Evolutionary conservation across 257 asterid genomes (phyloP).

Genomic region (Salvia splendens): DNA sequence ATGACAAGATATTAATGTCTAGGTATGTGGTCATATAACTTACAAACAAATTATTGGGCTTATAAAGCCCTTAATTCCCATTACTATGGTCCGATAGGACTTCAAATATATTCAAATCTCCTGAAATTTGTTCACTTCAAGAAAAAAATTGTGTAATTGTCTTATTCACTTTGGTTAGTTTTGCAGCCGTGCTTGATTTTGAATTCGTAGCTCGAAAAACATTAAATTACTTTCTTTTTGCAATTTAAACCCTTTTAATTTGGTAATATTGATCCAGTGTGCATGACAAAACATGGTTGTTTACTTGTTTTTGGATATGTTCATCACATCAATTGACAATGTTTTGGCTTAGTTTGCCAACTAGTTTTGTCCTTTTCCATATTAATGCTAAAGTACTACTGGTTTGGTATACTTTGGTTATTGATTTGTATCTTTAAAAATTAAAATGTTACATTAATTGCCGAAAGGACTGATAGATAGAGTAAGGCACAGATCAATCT

Average conservation of each 20-base stretch:
- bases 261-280: background rate
- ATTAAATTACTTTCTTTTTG: background rate
- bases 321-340: background rate
- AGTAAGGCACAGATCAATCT: constrained; percentile 6
- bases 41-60: background rate
- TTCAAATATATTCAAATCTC: background rate
- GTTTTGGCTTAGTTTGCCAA: background rate
- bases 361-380: constrained; percentile 2
- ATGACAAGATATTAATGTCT: constrained; percentile 1
- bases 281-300: background rate
- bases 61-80: background rate
- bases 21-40: background rate
- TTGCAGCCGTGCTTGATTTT: background rate
- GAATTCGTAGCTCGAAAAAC: background rate
- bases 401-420: constrained; percentile 18
- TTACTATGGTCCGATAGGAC: background rate
- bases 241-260: background rate
- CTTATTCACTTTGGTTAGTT: background rate
- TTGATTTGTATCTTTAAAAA: constrained; percentile 11
- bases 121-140: background rate
- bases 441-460: background rate
- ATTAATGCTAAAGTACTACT: constrained; percentile 2
- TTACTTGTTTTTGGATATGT: no score
- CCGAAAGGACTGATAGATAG: constrained; percentile 18
- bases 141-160: background rate